A percentile compares a stretch with the other conserved stretches of the same genome.
Evolutionary conservation across 176 grass and related monocot species (phyloP).

Genomic region (Aegilops umbellulata): DNA sequence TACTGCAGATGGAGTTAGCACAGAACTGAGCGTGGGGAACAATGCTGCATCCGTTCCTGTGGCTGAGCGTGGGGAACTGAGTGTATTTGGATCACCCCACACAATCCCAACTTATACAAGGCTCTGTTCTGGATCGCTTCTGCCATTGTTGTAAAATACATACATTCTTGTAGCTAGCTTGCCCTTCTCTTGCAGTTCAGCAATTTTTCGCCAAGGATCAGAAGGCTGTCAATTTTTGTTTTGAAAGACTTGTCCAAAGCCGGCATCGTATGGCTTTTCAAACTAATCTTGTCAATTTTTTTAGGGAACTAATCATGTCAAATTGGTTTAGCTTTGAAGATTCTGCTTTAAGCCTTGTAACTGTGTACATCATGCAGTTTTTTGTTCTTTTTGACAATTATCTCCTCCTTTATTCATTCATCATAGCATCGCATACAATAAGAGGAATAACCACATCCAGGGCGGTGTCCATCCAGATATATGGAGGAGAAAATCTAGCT

Average conservation of each 20-base stretch:
- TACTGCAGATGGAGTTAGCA: constrained; percentile 67
- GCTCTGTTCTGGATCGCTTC: not conserved
- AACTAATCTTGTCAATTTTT: too few species aligned
- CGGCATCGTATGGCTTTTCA: too few species aligned
- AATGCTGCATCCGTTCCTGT: not conserved
- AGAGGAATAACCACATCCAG: too few species aligned
- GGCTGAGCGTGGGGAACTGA: not conserved
- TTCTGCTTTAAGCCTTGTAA: too few species aligned
- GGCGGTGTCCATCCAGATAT: too few species aligned
- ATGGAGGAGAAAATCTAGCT: too few species aligned
- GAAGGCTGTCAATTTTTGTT: not conserved
- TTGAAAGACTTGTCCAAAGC: not conserved
- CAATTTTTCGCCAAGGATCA: not conserved
- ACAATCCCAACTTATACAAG: not conserved
- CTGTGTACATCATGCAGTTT: not conserved
- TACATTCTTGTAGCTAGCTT: not conserved
- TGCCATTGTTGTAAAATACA: constrained; percentile 5
- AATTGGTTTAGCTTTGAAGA: too few species aligned
- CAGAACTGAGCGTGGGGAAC: not conserved
- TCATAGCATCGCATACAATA: too few species aligned
- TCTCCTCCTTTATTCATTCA: too few species aligned
- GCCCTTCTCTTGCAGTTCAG: not conserved
- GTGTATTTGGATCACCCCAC: not conserved
- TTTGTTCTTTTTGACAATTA: not conserved
- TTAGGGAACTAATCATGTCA: too few species aligned